Conservation (phyloP, 148 eudicot genomes). For the Rhododendron vialii region DNA sequence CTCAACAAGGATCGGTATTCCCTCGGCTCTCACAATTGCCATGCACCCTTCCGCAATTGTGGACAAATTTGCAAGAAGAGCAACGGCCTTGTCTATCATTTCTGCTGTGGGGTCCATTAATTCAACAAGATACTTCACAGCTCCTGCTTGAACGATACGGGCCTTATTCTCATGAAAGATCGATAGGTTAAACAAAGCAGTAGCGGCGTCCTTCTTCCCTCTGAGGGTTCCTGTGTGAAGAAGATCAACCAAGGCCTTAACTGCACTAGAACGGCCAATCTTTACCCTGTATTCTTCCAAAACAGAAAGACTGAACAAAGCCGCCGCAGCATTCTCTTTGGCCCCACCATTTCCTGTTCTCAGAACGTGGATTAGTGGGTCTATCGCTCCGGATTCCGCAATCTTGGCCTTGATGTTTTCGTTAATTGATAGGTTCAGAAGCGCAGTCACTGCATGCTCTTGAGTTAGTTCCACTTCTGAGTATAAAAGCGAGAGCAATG, state of each 20-base stretch:
- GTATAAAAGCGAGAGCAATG: constrained; percentile 55
- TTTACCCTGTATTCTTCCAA: constrained; percentile 74
- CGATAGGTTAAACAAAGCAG: constrained; percentile 85
- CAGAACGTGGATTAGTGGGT: constrained; percentile 74
- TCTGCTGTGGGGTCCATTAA: constrained; percentile 61
- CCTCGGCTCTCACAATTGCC: constrained; percentile 71
- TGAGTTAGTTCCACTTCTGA: constrained; percentile 56
- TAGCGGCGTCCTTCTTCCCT: constrained; percentile 97
- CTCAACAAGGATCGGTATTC: constrained; percentile 78
- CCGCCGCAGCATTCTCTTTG: constrained; percentile 89
- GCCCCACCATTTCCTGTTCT: constrained; percentile 63
- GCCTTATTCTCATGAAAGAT: constrained; percentile 95
- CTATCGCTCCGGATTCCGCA: constrained; percentile 63
- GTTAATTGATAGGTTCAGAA: constrained; percentile 74
- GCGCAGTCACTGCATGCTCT: constrained; percentile 92
- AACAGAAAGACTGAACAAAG: constrained; percentile 77
- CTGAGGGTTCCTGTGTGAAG: constrained; percentile 69
- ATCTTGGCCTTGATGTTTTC: constrained; percentile 67
- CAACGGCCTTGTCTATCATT: constrained; percentile 87
- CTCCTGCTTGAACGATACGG: constrained; percentile 87
- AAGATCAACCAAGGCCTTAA: constrained; percentile 74
- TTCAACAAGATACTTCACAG: constrained; percentile 68
- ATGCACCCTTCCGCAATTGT: constrained; percentile 62
- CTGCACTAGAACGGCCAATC: constrained; percentile 82
- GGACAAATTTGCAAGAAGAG: constrained; percentile 82